Evolutionary conservation across 2,329 filamentous ascomycete species (phyloP).

Genomic region (Cordyceps cicadae): DNA sequence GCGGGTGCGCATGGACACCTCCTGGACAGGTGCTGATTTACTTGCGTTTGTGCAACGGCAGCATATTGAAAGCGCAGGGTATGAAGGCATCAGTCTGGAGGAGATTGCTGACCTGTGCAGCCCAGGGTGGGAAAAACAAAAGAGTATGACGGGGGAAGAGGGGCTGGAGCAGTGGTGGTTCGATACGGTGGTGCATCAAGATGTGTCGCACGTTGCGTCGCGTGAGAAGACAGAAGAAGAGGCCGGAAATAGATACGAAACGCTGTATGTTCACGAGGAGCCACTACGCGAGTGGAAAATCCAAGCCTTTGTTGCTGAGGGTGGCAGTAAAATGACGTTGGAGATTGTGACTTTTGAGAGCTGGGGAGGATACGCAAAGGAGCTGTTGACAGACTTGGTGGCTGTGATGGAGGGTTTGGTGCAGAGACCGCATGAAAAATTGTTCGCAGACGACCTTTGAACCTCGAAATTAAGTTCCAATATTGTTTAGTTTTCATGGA

Average conservation of each 20-base stretch:
- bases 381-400: slow-evolving; percentile 42
- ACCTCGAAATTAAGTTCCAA: not conserved
- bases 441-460: slow-evolving; percentile 14
- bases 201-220: slow-evolving; percentile 52
- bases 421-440: slow-evolving; percentile 19
- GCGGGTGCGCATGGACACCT: slow-evolving; percentile 43
- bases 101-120: slow-evolving; percentile 44
- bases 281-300: slow-evolving; percentile 51
- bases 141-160: slow-evolving; percentile 15
- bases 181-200: slow-evolving; percentile 51
- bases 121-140: slow-evolving; percentile 27
- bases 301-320: slow-evolving; percentile 44
- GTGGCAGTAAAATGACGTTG: slow-evolving; percentile 41
- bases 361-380: slow-evolving; percentile 43
- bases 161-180: slow-evolving; percentile 32
- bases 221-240: slow-evolving; percentile 32
- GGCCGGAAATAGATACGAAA: slow-evolving; percentile 30
- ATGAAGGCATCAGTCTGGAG: slow-evolving; percentile 45
- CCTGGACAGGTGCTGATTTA: slow-evolving; percentile 44
- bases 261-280: slow-evolving; percentile 50
- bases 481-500: not conserved
- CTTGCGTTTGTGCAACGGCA: slow-evolving; percentile 47
- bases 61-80: slow-evolving; percentile 46
- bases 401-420: slow-evolving; percentile 33
- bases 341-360: slow-evolving; percentile 53